Evolutionary conservation across 2,329 filamentous ascomycete species (phyloP).

Genomic region (Acrodontium crateriforme): DNA sequence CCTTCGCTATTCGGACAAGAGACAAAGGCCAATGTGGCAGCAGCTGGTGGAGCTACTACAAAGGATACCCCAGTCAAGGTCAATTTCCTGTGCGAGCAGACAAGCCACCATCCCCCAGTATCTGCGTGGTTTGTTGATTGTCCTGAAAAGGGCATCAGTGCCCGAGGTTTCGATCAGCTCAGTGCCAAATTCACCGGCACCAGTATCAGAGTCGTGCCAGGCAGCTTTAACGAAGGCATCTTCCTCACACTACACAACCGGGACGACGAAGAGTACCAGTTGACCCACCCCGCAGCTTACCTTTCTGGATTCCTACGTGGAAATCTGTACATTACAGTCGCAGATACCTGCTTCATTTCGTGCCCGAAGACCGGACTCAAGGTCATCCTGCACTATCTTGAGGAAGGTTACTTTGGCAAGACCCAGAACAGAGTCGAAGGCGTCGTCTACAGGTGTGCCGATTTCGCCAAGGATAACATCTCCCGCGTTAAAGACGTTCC

Average conservation of each 20-base stretch:
- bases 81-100: conserved; percentile 94
- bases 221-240: conserved; percentile 88
- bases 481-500: conserved; percentile 72
- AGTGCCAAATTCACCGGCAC: conserved; percentile 97
- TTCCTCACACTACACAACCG: conserved; percentile 75
- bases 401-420: conserved; percentile 88
- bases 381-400: conserved; percentile 80
- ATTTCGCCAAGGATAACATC: conserved; percentile 72
- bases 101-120: conserved; percentile 91
- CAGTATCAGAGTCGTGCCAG: conserved; percentile 78
- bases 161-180: conserved; percentile 87
- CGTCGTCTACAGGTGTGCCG: conserved; percentile 70
- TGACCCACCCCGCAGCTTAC: conserved; percentile 89
- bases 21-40: conserved; percentile 17
- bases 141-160: conserved; percentile 75
- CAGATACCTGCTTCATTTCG: conserved; percentile 75
- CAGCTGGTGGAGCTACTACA: conserved; percentile 18
- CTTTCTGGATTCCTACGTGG: conserved; percentile 78
- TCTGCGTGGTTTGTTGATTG: conserved; percentile 92
- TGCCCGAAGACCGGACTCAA: conserved; percentile 87
- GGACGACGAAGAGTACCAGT: conserved; percentile 80
- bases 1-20: conserved; percentile 37
- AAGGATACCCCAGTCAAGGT: conserved; percentile 50
- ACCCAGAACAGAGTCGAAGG: conserved; percentile 86
- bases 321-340: conserved; percentile 76